Percentiles rank a stretch among this genome's conserved stretches.
phyloP scores from a whole-genome alignment of 1,284 basidiomycete species.

The Cystobasidium slooffiae region DNA sequence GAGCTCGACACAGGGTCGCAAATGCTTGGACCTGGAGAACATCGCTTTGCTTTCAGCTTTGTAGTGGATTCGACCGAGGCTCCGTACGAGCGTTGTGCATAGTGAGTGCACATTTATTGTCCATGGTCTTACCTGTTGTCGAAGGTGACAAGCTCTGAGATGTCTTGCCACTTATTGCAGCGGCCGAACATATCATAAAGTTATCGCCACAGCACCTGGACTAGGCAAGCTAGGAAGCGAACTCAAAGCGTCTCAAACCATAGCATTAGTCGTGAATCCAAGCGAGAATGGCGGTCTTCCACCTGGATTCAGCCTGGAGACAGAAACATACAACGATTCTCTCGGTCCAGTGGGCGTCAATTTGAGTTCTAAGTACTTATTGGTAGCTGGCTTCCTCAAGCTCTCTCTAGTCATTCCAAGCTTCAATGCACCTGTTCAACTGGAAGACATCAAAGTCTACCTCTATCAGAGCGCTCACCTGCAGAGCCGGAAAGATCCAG shows the following conservation, averaged over 20 bases:
- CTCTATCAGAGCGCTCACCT: slow-evolving; percentile 27
- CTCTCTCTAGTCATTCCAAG: slow-evolving; percentile 28
- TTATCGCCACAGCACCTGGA: slow-evolving; percentile 35
- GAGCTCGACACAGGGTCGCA: slow-evolving; percentile 33
- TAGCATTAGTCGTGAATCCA: slow-evolving; percentile 29
- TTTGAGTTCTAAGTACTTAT: slow-evolving; percentile 34
- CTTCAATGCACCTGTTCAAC: slow-evolving; percentile 11
- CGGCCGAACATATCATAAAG: slow-evolving; percentile 31
- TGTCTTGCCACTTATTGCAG: slow-evolving; percentile 13
- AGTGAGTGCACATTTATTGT: background rate
- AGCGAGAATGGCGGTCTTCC: slow-evolving; percentile 33
- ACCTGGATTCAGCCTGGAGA: slow-evolving; percentile 31
- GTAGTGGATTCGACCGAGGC: slow-evolving; percentile 26
- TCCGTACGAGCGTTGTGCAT: slow-evolving; percentile 33
- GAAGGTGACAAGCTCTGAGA: background rate
- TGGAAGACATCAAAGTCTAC: slow-evolving; percentile 41
- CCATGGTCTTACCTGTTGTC: background rate
- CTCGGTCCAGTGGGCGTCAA: slow-evolving; percentile 40
- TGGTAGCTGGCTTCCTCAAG: slow-evolving; percentile 35
- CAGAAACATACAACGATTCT: slow-evolving; percentile 19
- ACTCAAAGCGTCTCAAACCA: slow-evolving; percentile 14
- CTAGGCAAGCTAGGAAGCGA: slow-evolving; percentile 35
- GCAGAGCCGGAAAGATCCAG: slow-evolving; percentile 11
- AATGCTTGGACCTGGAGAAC: slow-evolving; percentile 39
- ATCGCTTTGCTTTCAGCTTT: slow-evolving; percentile 35